Evolutionary conservation across 176 grass and related monocot species (phyloP), one percentile per base, ranked within the genome.

Genomic region (Leersia perrieri): DNA sequence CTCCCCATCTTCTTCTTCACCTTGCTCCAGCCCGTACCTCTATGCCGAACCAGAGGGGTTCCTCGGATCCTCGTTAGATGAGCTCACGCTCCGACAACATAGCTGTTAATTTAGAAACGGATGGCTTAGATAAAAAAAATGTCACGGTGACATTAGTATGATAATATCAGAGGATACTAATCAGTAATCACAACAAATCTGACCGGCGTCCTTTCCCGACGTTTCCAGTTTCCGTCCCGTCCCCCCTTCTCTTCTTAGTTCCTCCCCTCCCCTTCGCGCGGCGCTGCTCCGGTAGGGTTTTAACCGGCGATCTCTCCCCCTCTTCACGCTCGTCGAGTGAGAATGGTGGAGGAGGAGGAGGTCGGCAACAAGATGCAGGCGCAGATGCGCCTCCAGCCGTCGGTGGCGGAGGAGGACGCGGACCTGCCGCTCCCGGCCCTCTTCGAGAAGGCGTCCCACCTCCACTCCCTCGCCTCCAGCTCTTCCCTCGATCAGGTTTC

Each of bases 371-470:
- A 30, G 88, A 74, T 85, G 88, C 73, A 39, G 4, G 39, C 66
- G 78, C 88, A 82, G 78, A 44, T 86, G 83, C 83, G 73, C 3
- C 65, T 86, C 63, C 22, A 77, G n/a, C 5, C n/a, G n/a, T 45
- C 7, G 5, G 10, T 4, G 42, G 11, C 22, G 40, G 84, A 42
- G 77, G 87, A 40, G 33, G 80, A 66, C 70, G 94, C 66, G 41
- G 91, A 90, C 44, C 73, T 94, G 81, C 82, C 92, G 2, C 90
- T 98, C 20, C 86, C 92, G 2, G 81, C 81, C 14, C 90, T 98
- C 65, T 95, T 98, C 82, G 90, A 95, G 60, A 65, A 87, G 74
- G 95, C 90, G 18, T 88, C 86, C 31, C 75, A 81, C 76, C 94
- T 98, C 84, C 92, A 93, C 75, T 83, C 70, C 70, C 70, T 87